Evolutionary conservation across 768 basidiomycete genomes (phyloP).

Genomic region (Kwoniella dejecticola): DNA sequence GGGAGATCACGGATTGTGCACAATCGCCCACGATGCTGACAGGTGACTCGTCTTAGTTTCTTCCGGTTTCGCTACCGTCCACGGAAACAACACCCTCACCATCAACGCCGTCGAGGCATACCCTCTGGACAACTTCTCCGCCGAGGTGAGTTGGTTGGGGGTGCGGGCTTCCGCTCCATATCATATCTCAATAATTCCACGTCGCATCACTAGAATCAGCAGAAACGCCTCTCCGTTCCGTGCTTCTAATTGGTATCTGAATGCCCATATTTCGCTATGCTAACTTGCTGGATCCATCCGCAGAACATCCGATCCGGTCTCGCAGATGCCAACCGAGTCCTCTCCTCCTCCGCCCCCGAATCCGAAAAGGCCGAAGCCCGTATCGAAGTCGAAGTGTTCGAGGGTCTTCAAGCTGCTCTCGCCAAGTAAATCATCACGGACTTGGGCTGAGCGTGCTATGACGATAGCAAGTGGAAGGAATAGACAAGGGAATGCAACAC

Average conservation of each 20-base stretch:
- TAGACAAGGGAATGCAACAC: neutral
- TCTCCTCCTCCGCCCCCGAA: conserved; percentile 80
- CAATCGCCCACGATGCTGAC: too few relatives aligned
- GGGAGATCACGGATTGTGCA: too few relatives aligned
- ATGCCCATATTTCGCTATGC: too few relatives aligned
- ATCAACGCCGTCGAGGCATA: conserved; percentile 98
- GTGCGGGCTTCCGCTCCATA: neutral
- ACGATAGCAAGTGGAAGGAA: neutral
- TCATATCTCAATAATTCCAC: neutral
- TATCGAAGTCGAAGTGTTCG: conserved; percentile 95
- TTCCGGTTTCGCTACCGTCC: conserved; percentile 94
- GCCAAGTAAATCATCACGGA: conserved; percentile 48
- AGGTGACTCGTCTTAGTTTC: conserved; percentile 65
- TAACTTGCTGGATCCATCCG: too few relatives aligned
- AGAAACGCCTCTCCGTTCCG: too few relatives aligned
- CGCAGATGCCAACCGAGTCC: conserved; percentile 80
- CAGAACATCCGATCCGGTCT: conserved; percentile 89
- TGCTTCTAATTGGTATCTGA: too few relatives aligned
- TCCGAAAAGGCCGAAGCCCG: conserved; percentile 90
- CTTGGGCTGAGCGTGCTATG: neutral
- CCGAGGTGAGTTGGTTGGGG: conserved; percentile 76
- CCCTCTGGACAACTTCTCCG: conserved; percentile 82
- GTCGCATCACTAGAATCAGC: too few relatives aligned
- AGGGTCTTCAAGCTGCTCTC: conserved; percentile 87
- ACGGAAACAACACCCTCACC: conserved; percentile 93